These are phyloP conservation scores for Cantharellus anzutake DNA, from an alignment of 768 basidiomycete species.

Conservation along the genomic window DNA sequence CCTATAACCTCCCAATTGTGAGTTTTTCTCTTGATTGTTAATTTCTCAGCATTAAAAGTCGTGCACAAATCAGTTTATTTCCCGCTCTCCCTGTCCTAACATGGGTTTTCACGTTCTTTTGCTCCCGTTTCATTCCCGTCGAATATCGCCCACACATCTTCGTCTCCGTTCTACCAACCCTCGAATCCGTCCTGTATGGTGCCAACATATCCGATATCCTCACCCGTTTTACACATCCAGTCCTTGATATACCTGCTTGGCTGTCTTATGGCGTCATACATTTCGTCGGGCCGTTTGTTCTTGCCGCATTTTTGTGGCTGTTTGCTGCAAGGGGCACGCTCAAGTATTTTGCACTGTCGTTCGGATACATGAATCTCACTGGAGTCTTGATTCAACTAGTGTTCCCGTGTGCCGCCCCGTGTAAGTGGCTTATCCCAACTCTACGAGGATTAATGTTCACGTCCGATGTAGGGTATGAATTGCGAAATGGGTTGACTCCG, in stretches of 20 bases:
- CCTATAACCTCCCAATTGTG: constrained; percentile 64
- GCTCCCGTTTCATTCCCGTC: constrained; percentile 68
- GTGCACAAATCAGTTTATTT: neutral
- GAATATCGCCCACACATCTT: constrained; percentile 63
- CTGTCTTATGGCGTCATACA: constrained; percentile 91
- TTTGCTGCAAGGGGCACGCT: constrained; percentile 68
- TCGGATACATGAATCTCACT: constrained; percentile 82
- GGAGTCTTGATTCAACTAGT: constrained; percentile 80
- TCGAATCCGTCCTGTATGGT: constrained; percentile 89
- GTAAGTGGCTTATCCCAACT: constrained; percentile 16
- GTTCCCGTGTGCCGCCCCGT: constrained; percentile 81
- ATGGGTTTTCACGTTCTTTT: constrained; percentile 76
- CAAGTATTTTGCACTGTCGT: constrained; percentile 66
- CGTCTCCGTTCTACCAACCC: constrained; percentile 82
- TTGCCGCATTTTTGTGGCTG: constrained; percentile 75
- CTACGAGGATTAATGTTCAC: neutral
- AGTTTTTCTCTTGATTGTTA: neutral
- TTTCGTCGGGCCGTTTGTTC: constrained; percentile 70
- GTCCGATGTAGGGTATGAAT: constrained; percentile 65
- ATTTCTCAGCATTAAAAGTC: neutral
- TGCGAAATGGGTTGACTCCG: constrained; percentile 89
- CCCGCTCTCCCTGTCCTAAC: constrained; percentile 75
- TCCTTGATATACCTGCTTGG: constrained; percentile 90
- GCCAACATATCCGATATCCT: constrained; percentile 96
- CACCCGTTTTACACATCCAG: constrained; percentile 80